Evolutionary conservation across 495 filamentous ascomycete genomes (phyloP).

Genomic region (Staphylotrichum tortipilum): DNA sequence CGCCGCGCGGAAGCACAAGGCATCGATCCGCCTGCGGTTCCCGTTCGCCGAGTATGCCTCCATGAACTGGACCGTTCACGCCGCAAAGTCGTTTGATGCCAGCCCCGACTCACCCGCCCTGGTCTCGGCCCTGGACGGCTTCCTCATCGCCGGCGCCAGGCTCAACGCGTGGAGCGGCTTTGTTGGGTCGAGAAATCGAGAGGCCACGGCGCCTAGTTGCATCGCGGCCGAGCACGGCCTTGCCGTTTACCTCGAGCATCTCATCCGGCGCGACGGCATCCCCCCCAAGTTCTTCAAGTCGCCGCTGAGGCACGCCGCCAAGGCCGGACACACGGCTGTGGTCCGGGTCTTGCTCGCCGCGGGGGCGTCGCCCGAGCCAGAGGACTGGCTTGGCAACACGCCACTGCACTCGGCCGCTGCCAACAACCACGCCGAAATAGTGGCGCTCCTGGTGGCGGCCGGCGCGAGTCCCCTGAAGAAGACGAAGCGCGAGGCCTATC

Average conservation of each 20-base stretch:
- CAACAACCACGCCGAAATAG: conserved; percentile 9
- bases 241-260: conserved; percentile 5
- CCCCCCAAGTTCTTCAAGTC: not conserved
- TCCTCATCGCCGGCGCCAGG: not conserved
- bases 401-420: conserved; percentile 23
- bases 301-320: conserved; percentile 5
- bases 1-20: not conserved
- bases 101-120: not conserved
- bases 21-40: not conserved
- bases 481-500: conserved; percentile 17
- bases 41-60: conserved; percentile 20
- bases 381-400: conserved; percentile 10
- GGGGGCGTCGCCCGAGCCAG: conserved; percentile 14
- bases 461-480: conserved; percentile 22
- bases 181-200: not conserved
- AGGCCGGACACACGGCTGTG: not conserved
- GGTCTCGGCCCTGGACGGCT: not conserved
- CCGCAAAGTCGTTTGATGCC: conserved; percentile 5
- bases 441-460: conserved; percentile 19
- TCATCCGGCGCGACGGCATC: not conserved
- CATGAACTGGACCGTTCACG: conserved; percentile 19
- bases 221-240: conserved; percentile 9
- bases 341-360: conserved; percentile 4
- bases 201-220: not conserved
- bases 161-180: conserved; percentile 7